Percentiles rank a stretch among this genome's conserved stretches.
Evolutionary conservation across 768 basidiomycete genomes (phyloP).

Genomic region (Boletus eberwhitei): DNA sequence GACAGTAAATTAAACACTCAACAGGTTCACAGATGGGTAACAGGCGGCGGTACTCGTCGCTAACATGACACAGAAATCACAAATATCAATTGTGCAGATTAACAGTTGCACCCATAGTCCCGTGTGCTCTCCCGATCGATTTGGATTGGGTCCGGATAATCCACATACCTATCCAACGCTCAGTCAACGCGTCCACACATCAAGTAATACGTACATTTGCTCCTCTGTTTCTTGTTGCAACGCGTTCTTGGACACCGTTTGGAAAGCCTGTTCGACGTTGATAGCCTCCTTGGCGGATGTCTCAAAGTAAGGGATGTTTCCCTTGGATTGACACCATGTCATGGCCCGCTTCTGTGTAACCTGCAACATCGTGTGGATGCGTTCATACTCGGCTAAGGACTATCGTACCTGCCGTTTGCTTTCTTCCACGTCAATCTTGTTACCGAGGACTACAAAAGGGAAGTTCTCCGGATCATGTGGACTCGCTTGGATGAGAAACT

Average conservation of each 20-base stretch:
- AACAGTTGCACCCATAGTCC: conserved; percentile 92
- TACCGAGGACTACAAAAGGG: conserved; percentile 98
- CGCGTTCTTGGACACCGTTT: conserved; percentile 99
- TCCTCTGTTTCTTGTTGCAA: conserved; percentile 96
- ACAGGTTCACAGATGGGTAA: conserved; percentile 33
- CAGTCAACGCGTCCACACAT: conserved; percentile 10
- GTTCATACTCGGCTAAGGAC: background rate
- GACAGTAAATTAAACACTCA: conserved; percentile 35
- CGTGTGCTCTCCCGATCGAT: conserved; percentile 92
- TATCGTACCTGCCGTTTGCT: conserved; percentile 86
- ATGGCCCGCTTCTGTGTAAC: conserved; percentile 99
- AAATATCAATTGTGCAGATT: conserved; percentile 32
- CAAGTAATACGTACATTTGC: conserved; percentile 64
- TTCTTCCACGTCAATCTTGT: conserved; percentile 99
- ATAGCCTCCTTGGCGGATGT: conserved; percentile 99
- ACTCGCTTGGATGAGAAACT: conserved; percentile 97
- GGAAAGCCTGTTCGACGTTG: conserved; percentile 99
- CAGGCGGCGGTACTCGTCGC: conserved; percentile 25
- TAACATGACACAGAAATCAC: conserved; percentile 22
- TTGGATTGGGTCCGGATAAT: conserved; percentile 98
- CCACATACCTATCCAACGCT: conserved; percentile 72
- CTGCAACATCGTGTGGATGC: conserved; percentile 37
- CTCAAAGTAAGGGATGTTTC: conserved; percentile 99
- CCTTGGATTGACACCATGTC: conserved; percentile 99
- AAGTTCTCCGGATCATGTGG: conserved; percentile 99